Base-by-base conservation (phyloP, 1,284 basidiomycete species). In the Tilletia caries region DNA sequence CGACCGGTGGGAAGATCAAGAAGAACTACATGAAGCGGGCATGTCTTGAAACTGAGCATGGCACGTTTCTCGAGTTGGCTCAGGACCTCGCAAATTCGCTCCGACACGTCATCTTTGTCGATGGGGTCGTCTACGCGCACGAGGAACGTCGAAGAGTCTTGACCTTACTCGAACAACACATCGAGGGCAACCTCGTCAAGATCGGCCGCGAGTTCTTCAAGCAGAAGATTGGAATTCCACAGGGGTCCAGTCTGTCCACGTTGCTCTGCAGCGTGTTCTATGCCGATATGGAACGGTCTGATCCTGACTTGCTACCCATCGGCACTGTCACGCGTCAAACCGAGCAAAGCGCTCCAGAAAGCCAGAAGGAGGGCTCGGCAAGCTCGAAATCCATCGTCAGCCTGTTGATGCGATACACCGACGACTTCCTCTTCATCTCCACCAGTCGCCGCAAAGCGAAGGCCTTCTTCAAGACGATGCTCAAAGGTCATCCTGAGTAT, bases 341-440 rank as follows among this genome's bases (percentile, higher is more conserved):
- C 2, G 41, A 65, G n/a, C 20, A 25, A 6, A 43, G 44, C 1
- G 2, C 33, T 23, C 15, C 62, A 10, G 12, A 6, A 3, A 27
- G 37, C 2, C 8, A 44, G 48, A 27, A 4, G 33, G 32, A 48
- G 18, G 12, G 46, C 32, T 64, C 12, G 43, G 52, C 2, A 5
- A n/a, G 27, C 34, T 52, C 1, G 48, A 25, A 23, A 66, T 58
- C 37, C 66, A 29, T 15, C 27, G 32, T 62, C 27, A 68, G 69
- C 65, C 52, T 82, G 43, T 85, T 97, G 1, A 84, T 97, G 66
- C 87, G 96, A 66, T 88, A 95, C 72, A 90, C 95, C 29, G 96
- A 99, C 79, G 96, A 99, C 82, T 98, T 97, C 79, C 85, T 98
- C 29, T 91, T 92, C 75, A 86, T 99, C 67, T 93, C 93, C 2